Base-by-base conservation (phyloP, 1,284 basidiomycete genomes). In the Cryptococcus sp. region DNA sequence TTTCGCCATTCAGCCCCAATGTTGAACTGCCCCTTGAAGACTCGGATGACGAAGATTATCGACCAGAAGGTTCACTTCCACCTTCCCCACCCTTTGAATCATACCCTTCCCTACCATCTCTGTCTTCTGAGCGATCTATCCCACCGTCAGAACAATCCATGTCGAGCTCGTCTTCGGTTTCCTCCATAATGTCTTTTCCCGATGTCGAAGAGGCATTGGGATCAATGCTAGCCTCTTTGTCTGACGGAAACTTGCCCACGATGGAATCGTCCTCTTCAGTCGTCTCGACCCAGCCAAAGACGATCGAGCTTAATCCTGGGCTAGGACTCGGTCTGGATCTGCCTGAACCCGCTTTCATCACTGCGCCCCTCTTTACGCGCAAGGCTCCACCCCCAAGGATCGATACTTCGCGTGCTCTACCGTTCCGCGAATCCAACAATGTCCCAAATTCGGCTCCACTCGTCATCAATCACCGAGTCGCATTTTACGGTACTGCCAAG, bases 121-220 rank as follows among this genome's bases (percentile, higher is more conserved):
- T 69, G 13, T 52, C 50, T 9, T 69, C 67, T 1, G 51, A 55
- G 10, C 50, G 48, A 7, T 63, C 65, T 2, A 53, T 67, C 41
- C 59, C 58, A 4, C 64, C 66, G 34, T 63, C 63, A 5, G 57
- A 60, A 9, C 45, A 49, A 19, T 63, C 61, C 13, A 54, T 67
- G 28, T 48, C 43, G 1, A 50, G 53, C 7, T 62, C 56, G 3
- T 49, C 52, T 11, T 60, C 61, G 14, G 48, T 46, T 42, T 54
- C 57, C 14, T 66, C 64, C 10, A 43, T 69, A 23, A 53, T 50
- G 7, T 67, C 66, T 4, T 67, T 65, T 48, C 65, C 68, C 13
- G 72, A 73, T 52, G 62, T 66, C 1, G 70, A 71, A 40, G 65
- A 69, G 44, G 62, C 62, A 2, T 46, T 71, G 2, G 61, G 64